These are phyloP conservation scores for Cercospora canescens DNA, from an alignment of 2,329 filamentous ascomycete genomes.

Conservation along the genomic window DNA sequence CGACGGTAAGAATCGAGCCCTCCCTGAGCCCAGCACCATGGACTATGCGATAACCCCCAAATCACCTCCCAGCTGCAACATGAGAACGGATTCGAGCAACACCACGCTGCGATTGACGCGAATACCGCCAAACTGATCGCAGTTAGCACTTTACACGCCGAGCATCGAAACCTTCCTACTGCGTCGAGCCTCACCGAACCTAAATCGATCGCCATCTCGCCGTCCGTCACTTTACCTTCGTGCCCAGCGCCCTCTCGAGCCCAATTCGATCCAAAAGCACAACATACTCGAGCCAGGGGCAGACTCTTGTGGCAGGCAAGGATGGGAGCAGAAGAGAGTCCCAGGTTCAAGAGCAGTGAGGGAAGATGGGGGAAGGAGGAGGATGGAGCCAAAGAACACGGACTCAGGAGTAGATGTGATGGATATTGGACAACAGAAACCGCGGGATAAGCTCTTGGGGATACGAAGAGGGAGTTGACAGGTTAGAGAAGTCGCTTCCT, in stretches of 20 bases:
- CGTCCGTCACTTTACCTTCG: neutral
- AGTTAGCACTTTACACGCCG: too few species aligned
- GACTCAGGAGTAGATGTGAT: neutral
- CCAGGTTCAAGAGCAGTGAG: neutral
- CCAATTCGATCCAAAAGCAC: neutral
- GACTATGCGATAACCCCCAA: neutral
- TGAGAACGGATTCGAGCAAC: too few species aligned
- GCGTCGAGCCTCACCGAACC: neutral
- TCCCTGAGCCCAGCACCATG: neutral
- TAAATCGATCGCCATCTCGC: neutral
- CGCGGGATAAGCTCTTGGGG: neutral
- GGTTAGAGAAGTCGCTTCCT: too few species aligned
- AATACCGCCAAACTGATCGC: too few species aligned
- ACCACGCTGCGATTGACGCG: too few species aligned
- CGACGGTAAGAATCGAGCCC: too few species aligned
- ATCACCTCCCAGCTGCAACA: neutral
- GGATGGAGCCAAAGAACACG: neutral
- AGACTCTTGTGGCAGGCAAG: too few species aligned
- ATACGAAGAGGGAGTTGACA: too few species aligned
- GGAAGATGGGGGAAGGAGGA: neutral
- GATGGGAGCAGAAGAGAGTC: too few species aligned
- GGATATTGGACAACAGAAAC: neutral
- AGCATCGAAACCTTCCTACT: neutral
- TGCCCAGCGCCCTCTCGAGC: neutral
- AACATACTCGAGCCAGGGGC: too few species aligned